phyloP scores from a whole-genome alignment of 1,139 yeast genomes.

The Hyphopichia burtonii region DNA sequence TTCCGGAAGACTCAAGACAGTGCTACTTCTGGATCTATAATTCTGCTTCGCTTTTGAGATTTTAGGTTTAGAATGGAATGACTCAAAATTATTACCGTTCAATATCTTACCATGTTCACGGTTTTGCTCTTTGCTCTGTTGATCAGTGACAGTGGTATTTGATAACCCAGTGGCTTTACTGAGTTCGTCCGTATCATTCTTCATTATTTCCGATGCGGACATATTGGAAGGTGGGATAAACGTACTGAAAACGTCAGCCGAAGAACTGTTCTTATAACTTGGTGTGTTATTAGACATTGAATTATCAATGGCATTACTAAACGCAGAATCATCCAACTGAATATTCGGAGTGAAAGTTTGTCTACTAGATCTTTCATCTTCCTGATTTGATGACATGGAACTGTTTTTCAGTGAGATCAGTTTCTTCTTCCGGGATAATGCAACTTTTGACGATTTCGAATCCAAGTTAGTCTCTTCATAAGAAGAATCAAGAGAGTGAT shows the following conservation, averaged over 20 bases:
- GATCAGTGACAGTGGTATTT: too few relatives aligned
- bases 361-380: too few relatives aligned
- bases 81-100: neutral
- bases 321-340: too few relatives aligned
- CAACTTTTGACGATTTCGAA: too few relatives aligned
- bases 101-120: too few relatives aligned
- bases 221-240: conserved; percentile 10
- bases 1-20: neutral
- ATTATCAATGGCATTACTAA: too few relatives aligned
- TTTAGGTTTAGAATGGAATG: neutral
- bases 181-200: conserved; percentile 4
- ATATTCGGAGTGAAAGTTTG: too few relatives aligned
- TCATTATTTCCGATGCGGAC: conserved; percentile 6
- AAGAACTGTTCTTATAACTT: neutral
- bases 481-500: conserved; percentile 22
- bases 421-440: too few relatives aligned
- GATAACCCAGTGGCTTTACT: too few relatives aligned
- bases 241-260: conserved; percentile 12
- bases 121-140: too few relatives aligned
- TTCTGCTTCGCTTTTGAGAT: neutral
- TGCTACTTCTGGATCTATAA: neutral
- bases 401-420: too few relatives aligned
- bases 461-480: neutral
- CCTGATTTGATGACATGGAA: too few relatives aligned
- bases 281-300: neutral